These are phyloP conservation scores for Chytriomyces sp. DNA, from an alignment of 192 early-diverging fungal species.

Conservation along the genomic window DNA sequence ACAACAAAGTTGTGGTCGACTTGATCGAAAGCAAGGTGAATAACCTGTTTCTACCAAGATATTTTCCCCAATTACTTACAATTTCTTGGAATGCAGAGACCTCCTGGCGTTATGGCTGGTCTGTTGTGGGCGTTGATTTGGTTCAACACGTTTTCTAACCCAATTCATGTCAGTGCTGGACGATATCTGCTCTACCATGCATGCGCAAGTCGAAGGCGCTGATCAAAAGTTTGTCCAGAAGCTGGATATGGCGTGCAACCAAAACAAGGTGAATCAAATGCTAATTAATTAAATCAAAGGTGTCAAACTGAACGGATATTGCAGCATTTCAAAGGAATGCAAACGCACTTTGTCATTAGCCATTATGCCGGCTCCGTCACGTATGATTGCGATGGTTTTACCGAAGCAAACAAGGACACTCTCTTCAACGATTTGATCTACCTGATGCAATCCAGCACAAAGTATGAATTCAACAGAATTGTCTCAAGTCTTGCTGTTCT, in stretches of 20 bases:
- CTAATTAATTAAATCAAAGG: slow-evolving; percentile 74
- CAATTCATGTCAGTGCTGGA: slow-evolving; percentile 79
- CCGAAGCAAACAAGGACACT: slow-evolving; percentile 97
- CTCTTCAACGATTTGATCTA: slow-evolving; percentile 91
- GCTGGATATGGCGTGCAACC: slow-evolving; percentile 46
- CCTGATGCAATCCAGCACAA: slow-evolving; percentile 75
- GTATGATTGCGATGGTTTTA: slow-evolving; percentile 91
- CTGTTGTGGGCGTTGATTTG: neutral
- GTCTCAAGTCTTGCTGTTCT: slow-evolving; percentile 8
- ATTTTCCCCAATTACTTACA: neutral
- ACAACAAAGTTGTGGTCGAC: slow-evolving; percentile 99
- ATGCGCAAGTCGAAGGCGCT: slow-evolving; percentile 76
- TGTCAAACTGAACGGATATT: slow-evolving; percentile 50
- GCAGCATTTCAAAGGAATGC: slow-evolving; percentile 62
- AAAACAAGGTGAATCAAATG: slow-evolving; percentile 63
- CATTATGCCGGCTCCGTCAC: slow-evolving; percentile 98
- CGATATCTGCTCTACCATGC: slow-evolving; percentile 97
- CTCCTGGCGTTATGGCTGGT: slow-evolving; percentile 82
- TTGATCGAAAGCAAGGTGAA: slow-evolving; percentile 87
- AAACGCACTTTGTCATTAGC: slow-evolving; percentile 76
- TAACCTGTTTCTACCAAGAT: neutral
- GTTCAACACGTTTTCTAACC: neutral
- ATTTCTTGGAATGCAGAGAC: slow-evolving; percentile 55
- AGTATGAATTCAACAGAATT: slow-evolving; percentile 33
- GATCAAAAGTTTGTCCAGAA: slow-evolving; percentile 63